Evolutionary conservation across 2,329 filamentous ascomycete genomes (phyloP).

Genomic region (Diaporthe sp.): DNA sequence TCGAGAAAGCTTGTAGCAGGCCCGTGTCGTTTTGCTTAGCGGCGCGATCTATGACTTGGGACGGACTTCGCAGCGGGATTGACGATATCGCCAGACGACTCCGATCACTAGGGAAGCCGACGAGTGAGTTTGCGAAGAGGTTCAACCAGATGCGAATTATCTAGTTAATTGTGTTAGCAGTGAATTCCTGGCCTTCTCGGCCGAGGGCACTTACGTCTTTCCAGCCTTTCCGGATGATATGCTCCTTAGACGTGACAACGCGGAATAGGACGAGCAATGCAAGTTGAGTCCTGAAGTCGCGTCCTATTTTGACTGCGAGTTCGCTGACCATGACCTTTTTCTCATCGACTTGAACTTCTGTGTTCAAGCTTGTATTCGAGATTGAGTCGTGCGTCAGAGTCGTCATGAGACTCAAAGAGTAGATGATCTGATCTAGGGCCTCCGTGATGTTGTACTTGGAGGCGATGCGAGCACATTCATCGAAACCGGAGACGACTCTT

Average conservation of each 20-base stretch:
- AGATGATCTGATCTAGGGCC: conserved; percentile 92
- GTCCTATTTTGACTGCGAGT: conserved; percentile 93
- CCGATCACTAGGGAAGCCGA: conserved; percentile 77
- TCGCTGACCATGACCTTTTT: conserved; percentile 99
- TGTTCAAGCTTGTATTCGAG: conserved; percentile 90
- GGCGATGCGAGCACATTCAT: conserved; percentile 95
- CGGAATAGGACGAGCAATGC: conserved; percentile 96
- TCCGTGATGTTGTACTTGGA: conserved; percentile 86
- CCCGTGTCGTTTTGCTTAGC: conserved; percentile 84
- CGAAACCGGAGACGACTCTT: conserved; percentile 92
- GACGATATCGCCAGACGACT: conserved; percentile 79
- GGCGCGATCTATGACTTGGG: conserved; percentile 91
- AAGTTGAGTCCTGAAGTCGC: conserved; percentile 93
- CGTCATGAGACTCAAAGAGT: conserved; percentile 90
- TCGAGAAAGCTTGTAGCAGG: conserved; percentile 93
- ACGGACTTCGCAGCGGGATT: conserved; percentile 92
- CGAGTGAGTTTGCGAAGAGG: conserved; percentile 94
- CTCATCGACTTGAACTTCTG: conserved; percentile 92
- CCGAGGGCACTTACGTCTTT: conserved; percentile 73
- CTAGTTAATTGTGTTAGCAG: conserved; percentile 63
- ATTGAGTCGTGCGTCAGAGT: conserved; percentile 83
- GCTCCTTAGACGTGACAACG: conserved; percentile 88
- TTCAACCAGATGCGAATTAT: conserved; percentile 94
- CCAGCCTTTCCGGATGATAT: conserved; percentile 82
- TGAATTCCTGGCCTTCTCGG: background rate